Conservation (phyloP, 257 asterid genomes). For the Ilex asprella region DNA sequence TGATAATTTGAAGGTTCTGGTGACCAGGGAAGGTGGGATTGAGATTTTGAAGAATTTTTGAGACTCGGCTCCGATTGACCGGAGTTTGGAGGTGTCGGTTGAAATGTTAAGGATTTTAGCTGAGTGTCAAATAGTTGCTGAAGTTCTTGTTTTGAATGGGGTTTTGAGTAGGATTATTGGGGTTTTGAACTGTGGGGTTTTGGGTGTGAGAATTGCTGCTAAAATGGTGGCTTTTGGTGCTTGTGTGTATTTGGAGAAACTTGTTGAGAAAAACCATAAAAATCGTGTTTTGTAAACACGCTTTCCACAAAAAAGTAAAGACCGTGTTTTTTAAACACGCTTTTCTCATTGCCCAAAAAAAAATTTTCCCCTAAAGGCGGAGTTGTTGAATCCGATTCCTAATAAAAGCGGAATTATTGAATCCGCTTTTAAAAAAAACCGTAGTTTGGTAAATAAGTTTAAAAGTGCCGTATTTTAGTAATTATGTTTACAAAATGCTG, state of each 20-base stretch:
- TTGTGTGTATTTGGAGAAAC: conserved; percentile 49
- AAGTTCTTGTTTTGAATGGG: conserved; percentile 46
- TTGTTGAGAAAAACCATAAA: conserved; percentile 27
- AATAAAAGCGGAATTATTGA: too few relatives aligned
- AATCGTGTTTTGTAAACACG: too few relatives aligned
- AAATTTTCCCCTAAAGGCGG: too few relatives aligned
- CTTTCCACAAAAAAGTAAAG: too few relatives aligned
- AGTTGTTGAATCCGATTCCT: too few relatives aligned
- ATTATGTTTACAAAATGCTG: too few relatives aligned
- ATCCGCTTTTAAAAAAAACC: too few relatives aligned
- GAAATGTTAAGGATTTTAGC: conserved; percentile 53
- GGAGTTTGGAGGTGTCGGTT: conserved; percentile 52
- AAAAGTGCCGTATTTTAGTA: too few relatives aligned
- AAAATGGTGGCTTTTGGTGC: conserved; percentile 69
- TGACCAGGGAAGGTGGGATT: conserved; percentile 70
- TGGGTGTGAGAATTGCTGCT: conserved; percentile 59
- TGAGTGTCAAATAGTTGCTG: conserved; percentile 47
- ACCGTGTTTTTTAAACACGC: too few relatives aligned
- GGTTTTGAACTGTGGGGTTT: conserved; percentile 41
- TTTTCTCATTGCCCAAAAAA: too few relatives aligned
- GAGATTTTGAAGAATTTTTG: conserved; percentile 55
- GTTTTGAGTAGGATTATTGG: conserved; percentile 41
- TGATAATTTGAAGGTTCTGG: conserved; percentile 45
- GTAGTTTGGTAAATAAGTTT: too few relatives aligned
- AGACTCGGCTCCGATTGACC: conserved; percentile 47